These are phyloP conservation scores for Asterophora parasitica DNA, from an alignment of 768 basidiomycete species.

Conservation along the genomic window DNA sequence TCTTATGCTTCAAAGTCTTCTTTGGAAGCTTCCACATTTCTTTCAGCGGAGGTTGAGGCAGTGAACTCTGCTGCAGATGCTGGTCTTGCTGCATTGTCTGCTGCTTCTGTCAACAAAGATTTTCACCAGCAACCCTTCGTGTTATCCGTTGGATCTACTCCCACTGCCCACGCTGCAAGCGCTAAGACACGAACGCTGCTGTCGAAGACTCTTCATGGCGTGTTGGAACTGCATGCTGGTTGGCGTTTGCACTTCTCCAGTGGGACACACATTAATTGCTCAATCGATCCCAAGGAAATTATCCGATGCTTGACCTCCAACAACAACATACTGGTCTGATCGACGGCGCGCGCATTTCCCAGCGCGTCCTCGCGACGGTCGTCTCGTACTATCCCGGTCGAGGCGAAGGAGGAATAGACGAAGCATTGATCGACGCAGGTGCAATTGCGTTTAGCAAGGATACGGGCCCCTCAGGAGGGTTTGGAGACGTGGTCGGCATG, in stretches of 20 bases:
- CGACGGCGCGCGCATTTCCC: conserved; percentile 49
- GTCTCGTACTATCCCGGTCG: conserved; percentile 78
- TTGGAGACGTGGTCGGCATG: conserved; percentile 65
- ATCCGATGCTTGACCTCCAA: conserved; percentile 80
- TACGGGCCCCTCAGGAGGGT: conserved; percentile 66
- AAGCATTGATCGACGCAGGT: conserved; percentile 79
- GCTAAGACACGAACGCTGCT: conserved; percentile 42
- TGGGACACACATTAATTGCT: background rate
- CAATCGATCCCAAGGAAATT: conserved; percentile 51
- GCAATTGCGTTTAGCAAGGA: conserved; percentile 88
- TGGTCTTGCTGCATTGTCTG: conserved; percentile 43
- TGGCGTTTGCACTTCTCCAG: conserved; percentile 10
- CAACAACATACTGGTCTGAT: conserved; percentile 74
- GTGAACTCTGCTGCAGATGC: conserved; percentile 63
- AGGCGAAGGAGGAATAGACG: conserved; percentile 55
- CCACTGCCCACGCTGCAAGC: conserved; percentile 76
- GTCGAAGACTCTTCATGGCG: conserved; percentile 47
- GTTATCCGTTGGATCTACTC: conserved; percentile 82
- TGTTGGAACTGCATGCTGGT: conserved; percentile 77
- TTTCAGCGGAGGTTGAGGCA: conserved; percentile 64
- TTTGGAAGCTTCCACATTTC: conserved; percentile 57
- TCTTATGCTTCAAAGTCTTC: conserved; percentile 73
- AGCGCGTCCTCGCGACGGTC: conserved; percentile 66
- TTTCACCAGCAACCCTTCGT: conserved; percentile 50
- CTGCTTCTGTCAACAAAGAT: conserved; percentile 26